A percentile compares a stretch with the other conserved stretches of the same genome.
Evolutionary conservation across 2,329 filamentous ascomycete species (phyloP).

Genomic region (Alternaria sp.): DNA sequence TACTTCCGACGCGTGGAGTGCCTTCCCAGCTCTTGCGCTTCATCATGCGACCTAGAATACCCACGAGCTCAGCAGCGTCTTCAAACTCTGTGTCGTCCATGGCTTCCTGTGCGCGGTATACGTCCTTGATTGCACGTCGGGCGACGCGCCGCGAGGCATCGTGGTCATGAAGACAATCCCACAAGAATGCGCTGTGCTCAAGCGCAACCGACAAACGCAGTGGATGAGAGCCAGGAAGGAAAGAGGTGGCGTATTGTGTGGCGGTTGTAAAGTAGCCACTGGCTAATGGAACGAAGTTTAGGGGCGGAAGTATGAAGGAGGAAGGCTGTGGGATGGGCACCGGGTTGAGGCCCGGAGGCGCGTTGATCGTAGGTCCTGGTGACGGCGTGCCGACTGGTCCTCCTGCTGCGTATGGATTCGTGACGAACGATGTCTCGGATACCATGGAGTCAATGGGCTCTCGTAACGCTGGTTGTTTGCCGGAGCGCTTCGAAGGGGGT

Average conservation of each 20-base stretch:
- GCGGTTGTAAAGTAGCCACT: constrained; percentile 83
- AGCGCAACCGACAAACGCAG: constrained; percentile 88
- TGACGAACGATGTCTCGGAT: constrained; percentile 61
- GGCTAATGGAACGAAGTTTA: constrained; percentile 85
- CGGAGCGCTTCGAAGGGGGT: constrained; percentile 45
- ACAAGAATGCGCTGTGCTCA: constrained; percentile 91
- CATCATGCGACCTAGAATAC: constrained; percentile 87
- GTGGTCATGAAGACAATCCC: constrained; percentile 87
- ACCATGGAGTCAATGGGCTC: constrained; percentile 60
- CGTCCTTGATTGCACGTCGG: constrained; percentile 83
- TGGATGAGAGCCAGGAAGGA: constrained; percentile 88
- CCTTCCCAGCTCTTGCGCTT: constrained; percentile 64
- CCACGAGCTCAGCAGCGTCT: constrained; percentile 88
- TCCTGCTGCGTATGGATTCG: constrained; percentile 57
- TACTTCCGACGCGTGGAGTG: constrained; percentile 46
- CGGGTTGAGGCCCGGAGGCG: constrained; percentile 57
- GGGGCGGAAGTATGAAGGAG: constrained; percentile 79
- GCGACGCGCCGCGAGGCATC: constrained; percentile 79
- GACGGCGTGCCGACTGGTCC: constrained; percentile 55
- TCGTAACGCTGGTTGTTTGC: constrained; percentile 54
- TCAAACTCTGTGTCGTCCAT: constrained; percentile 96
- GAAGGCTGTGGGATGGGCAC: constrained; percentile 58
- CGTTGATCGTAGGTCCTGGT: constrained; percentile 52
- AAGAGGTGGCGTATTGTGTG: constrained; percentile 73
- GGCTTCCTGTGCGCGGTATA: constrained; percentile 88